These are phyloP conservation scores for Myxozyma sirexii DNA, from an alignment of 805 yeast species.

Conservation along the genomic window DNA sequence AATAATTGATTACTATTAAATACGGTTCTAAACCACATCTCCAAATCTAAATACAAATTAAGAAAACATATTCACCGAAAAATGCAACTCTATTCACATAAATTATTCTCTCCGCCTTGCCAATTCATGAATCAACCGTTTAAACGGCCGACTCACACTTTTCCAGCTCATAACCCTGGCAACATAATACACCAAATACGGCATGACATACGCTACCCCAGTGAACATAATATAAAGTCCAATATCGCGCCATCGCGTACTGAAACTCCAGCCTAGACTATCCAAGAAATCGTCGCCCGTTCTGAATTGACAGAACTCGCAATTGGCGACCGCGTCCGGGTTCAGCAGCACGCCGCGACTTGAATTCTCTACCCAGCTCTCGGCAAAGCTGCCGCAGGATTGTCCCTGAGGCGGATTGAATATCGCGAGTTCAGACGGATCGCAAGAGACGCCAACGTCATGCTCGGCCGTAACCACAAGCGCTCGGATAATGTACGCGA, in stretches of 20 bases:
- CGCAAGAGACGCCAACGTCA: slow-evolving; percentile 52
- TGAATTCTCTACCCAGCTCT: slow-evolving; percentile 49
- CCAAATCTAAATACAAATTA: too few species aligned
- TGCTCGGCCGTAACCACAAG: slow-evolving; percentile 60
- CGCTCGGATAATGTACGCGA: slow-evolving; percentile 65
- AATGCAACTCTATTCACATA: too few species aligned
- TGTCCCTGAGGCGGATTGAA: slow-evolving; percentile 59
- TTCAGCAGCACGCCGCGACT: slow-evolving; percentile 54
- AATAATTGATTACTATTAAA: too few species aligned
- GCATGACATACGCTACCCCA: slow-evolving; percentile 44
- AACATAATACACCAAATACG: slow-evolving; percentile 23
- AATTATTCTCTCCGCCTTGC: not conserved
- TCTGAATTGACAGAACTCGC: slow-evolving; percentile 62
- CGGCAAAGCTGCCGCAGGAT: slow-evolving; percentile 49
- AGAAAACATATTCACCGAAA: not conserved
- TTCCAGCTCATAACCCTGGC: slow-evolving; percentile 18
- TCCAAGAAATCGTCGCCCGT: slow-evolving; percentile 63
- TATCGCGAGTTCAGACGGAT: slow-evolving; percentile 50
- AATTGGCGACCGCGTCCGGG: slow-evolving; percentile 50
- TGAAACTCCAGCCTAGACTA: slow-evolving; percentile 40
- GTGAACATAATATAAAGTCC: slow-evolving; percentile 59
- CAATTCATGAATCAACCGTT: not conserved
- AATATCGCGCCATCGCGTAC: slow-evolving; percentile 57
- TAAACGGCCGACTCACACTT: slow-evolving; percentile 14
- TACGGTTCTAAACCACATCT: too few species aligned